Base-by-base conservation (phyloP, 73 alveolate species). In the Paramecium pentaurelia region DNA sequence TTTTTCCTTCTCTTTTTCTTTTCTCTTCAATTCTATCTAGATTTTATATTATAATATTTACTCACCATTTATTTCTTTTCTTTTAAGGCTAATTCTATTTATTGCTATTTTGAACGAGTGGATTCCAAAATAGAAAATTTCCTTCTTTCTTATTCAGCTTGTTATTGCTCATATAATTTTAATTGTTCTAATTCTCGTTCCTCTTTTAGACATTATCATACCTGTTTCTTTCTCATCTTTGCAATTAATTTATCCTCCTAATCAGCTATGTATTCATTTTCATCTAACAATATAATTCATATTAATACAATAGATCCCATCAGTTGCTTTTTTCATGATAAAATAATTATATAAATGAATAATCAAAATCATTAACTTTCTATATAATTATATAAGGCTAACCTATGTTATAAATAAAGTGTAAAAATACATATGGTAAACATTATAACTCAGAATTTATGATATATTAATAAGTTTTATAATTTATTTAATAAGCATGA, bases 391-490 rank as follows among this genome's bases (percentile, higher is more conserved):
- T 20, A 38, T 44, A 80, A 45, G 59, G 77, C 77, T 3, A 86
- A 71, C 37, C n/a, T 58, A 27, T 73, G 92, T 59, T 89, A 71
- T 47, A 89, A 89, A 37, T 22, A 25, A 70, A 71, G 94, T 45
- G 71, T 71, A 10, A 89, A 0, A 22, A 22, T 22, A 22, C 25
- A 22, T 22, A 22, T 22, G 25, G 25, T 0, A 22, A 22, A 22
- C 25, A 22, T 22, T 22, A 22, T 22, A 22, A 22, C 25, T 0
- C 25, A 22, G 25, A 22, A 22, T 22, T 22, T 22, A 22, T 22
- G 25, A 22, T 22, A 22, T 22, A 22, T 22, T 22, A 22, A 22
- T 22, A 34, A 88, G 73, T 60, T 68, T 88, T 38, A 37, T 45
- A 71, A 89, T 30, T 70, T 86, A 70, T 45, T 68, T 27, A 83